phyloP scores from a whole-genome alignment of 225 moss, liverwort and hornwort genomes.

The Rhytidiadelphus loreus region DNA sequence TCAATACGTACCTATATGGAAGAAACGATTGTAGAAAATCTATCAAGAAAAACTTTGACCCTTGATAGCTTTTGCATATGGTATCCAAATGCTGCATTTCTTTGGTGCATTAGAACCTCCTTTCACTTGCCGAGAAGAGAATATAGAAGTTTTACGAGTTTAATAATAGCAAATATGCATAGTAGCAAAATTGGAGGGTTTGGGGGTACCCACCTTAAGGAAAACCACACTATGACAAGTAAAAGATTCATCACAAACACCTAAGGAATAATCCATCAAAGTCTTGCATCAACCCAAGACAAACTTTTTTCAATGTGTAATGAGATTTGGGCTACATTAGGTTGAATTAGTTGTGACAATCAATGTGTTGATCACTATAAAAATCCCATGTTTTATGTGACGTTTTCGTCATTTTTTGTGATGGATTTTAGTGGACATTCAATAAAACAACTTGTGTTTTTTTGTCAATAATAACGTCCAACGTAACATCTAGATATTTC shows the following conservation, averaged over 20 bases:
- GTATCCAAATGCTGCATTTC: rapidly evolving
- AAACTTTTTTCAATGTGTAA: not conserved
- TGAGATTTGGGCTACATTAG: not conserved
- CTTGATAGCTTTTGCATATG: not conserved
- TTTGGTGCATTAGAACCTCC: rapidly evolving
- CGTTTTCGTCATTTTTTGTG: too few relatives aligned
- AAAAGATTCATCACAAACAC: not conserved
- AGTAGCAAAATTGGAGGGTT: not conserved
- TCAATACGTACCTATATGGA: too few relatives aligned
- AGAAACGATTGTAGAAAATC: not conserved
- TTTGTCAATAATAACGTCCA: too few relatives aligned
- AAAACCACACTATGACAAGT: rapidly evolving
- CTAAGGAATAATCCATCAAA: rapidly evolving
- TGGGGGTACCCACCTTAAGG: rapidly evolving
- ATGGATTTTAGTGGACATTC: too few relatives aligned
- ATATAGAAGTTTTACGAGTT: too few relatives aligned
- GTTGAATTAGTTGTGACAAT: not conserved
- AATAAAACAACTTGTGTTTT: too few relatives aligned
- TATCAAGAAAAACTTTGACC: not conserved
- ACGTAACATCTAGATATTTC: too few relatives aligned
- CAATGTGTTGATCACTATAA: too few relatives aligned
- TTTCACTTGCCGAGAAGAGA: not conserved
- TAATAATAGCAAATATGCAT: rapidly evolving
- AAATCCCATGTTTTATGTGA: too few relatives aligned
- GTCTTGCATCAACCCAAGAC: not conserved